A percentile compares a stretch with the other conserved stretches of the same genome.
phyloP scores from a whole-genome alignment of 768 basidiomycete species.

The Auriscalpium vulgare region DNA sequence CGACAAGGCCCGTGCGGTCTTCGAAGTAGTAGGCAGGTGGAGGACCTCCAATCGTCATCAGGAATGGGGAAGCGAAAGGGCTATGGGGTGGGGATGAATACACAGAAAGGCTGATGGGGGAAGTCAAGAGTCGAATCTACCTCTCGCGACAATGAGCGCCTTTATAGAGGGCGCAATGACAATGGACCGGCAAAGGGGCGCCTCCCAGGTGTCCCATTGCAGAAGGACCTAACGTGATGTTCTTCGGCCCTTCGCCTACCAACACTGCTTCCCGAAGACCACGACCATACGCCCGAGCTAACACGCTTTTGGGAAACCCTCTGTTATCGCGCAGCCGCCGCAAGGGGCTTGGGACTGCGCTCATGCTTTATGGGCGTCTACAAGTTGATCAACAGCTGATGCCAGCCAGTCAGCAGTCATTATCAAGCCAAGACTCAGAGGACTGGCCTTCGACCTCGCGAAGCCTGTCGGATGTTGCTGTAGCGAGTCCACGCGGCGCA shows the following conservation, averaged over 20 bases:
- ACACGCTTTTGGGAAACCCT: conserved; percentile 3
- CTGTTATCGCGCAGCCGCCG: neutral
- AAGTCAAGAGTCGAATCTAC: neutral
- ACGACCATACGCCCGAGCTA: conserved; percentile 1
- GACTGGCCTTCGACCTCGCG: no score
- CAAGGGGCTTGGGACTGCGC: neutral
- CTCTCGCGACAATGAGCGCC: neutral
- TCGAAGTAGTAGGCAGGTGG: conserved; percentile 46
- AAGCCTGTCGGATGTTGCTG: no score
- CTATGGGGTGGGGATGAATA: neutral
- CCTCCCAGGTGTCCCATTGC: neutral
- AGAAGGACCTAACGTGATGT: conserved; percentile 1
- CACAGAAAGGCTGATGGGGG: neutral
- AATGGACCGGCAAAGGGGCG: neutral
- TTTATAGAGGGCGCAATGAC: conserved; percentile 4
- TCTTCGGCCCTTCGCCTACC: neutral
- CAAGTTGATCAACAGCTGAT: neutral
- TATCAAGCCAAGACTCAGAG: no score
- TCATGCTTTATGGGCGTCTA: neutral
- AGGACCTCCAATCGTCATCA: conserved; percentile 14
- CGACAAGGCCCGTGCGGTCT: conserved; percentile 53
- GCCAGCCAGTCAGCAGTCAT: neutral
- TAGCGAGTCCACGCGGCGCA: neutral
- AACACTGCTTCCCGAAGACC: conserved; percentile 6
- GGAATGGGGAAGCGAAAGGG: neutral